phyloP scores from a whole-genome alignment of 164 flowering plant species.

The Akebia trifoliata region DNA sequence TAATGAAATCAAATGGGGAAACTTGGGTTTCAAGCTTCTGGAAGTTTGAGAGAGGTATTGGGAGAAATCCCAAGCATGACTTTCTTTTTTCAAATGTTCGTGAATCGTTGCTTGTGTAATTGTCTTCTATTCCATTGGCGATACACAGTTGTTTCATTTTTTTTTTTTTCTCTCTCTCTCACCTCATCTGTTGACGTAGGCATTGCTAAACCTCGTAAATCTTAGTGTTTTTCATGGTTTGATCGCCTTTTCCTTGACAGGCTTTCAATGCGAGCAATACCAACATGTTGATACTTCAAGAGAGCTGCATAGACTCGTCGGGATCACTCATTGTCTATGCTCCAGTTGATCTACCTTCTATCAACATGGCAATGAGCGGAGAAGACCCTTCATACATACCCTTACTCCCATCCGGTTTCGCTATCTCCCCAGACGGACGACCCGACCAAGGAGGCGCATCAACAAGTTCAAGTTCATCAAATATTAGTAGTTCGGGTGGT shows the following conservation, averaged over 20 bases:
- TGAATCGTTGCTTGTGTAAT: not conserved
- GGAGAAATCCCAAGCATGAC: too few species aligned
- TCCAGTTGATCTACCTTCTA: slow-evolving; percentile 62
- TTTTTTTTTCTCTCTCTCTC: too few species aligned
- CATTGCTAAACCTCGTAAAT: too few species aligned
- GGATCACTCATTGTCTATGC: slow-evolving; percentile 65
- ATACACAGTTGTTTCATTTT: too few species aligned
- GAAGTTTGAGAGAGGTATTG: too few species aligned
- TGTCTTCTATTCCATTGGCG: not conserved
- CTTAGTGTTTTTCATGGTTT: too few species aligned
- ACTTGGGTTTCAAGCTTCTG: too few species aligned
- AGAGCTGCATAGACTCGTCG: slow-evolving; percentile 70
- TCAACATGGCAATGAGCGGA: slow-evolving; percentile 75
- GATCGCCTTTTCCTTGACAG: slow-evolving; percentile 25
- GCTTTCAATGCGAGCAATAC: slow-evolving; percentile 62
- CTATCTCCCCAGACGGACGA: slow-evolving; percentile 59
- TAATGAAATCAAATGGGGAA: too few species aligned
- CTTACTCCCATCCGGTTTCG: slow-evolving; percentile 77
- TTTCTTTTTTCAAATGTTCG: not conserved
- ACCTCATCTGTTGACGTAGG: too few species aligned
- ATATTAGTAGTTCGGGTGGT: slow-evolving; percentile 34
- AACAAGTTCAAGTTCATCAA: slow-evolving; percentile 30
- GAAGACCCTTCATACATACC: slow-evolving; percentile 73
- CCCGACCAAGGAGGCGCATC: slow-evolving; percentile 31
- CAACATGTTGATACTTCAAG: slow-evolving; percentile 86